A percentile compares a stretch with the other conserved stretches of the same genome.
phyloP scores from a whole-genome alignment of 176 grass and related monocot species.

The Oryza australiensis region DNA sequence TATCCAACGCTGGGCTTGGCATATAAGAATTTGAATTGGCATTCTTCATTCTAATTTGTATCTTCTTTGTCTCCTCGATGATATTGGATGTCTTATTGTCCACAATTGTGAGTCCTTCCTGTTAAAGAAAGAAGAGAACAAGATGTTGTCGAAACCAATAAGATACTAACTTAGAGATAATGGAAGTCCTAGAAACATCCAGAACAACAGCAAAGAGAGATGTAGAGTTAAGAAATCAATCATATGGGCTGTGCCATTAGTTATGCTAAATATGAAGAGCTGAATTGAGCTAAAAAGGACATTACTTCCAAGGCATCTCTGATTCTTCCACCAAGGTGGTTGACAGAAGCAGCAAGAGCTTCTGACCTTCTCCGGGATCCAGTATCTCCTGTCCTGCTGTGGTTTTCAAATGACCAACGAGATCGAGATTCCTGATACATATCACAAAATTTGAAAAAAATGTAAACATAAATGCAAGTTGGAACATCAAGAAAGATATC shows the following conservation, averaged over 20 bases:
- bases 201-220: not conserved
- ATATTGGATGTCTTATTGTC: slow-evolving; percentile 59
- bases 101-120: slow-evolving; percentile 56
- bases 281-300: not conserved
- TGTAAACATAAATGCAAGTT: not conserved
- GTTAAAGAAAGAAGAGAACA: not conserved
- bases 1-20: slow-evolving; percentile 14
- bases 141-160: not conserved
- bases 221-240: not conserved
- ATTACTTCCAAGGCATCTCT: slow-evolving; percentile 86
- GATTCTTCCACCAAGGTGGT: slow-evolving; percentile 83
- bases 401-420: slow-evolving; percentile 44
- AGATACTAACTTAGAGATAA: not conserved
- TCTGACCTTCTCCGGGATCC: slow-evolving; percentile 45
- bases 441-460: not conserved
- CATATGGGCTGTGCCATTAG: not conserved
- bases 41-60: slow-evolving; percentile 59
- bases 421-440: slow-evolving; percentile 25
- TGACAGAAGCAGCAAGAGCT: slow-evolving; percentile 85
- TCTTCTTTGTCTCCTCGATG: slow-evolving; percentile 70
- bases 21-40: slow-evolving; percentile 22
- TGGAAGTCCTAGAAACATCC: not conserved
- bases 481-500: not conserved
- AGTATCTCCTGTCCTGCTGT: slow-evolving; percentile 50
- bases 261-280: not conserved